phyloP scores from a whole-genome alignment of 2,329 filamentous ascomycete species.

The Diaporthe aspalathi region DNA sequence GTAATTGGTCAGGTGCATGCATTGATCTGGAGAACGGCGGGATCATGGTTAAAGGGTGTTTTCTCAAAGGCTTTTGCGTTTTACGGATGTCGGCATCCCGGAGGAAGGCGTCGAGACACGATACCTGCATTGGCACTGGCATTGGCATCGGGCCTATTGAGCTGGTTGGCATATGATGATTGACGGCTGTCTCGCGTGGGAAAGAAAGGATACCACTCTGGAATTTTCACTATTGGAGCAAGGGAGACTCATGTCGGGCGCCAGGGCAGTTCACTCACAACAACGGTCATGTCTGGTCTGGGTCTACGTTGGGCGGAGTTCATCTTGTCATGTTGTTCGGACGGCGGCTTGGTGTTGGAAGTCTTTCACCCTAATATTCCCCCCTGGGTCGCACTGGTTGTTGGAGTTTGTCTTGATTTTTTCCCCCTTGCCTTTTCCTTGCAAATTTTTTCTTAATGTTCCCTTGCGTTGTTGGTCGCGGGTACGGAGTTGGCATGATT shows the following conservation, averaged over 20 bases:
- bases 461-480: slow-evolving; percentile 16
- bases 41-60: slow-evolving; percentile 38
- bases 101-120: slow-evolving; percentile 40
- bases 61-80: slow-evolving; percentile 36
- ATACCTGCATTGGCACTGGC: slow-evolving; percentile 41
- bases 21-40: slow-evolving; percentile 37
- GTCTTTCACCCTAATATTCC: slow-evolving; percentile 34
- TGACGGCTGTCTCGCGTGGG: slow-evolving; percentile 34
- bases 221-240: slow-evolving; percentile 33
- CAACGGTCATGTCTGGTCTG: slow-evolving; percentile 37
- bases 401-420: slow-evolving; percentile 26
- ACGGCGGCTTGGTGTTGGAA: slow-evolving; percentile 32
- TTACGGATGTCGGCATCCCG: slow-evolving; percentile 37
- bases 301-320: slow-evolving; percentile 37
- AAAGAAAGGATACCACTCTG: slow-evolving; percentile 36
- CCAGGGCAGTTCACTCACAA: slow-evolving; percentile 32
- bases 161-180: slow-evolving; percentile 34
- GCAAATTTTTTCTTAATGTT: slow-evolving; percentile 1
- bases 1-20: slow-evolving; percentile 34
- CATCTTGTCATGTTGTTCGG: slow-evolving; percentile 35
- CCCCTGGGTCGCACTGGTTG: slow-evolving; percentile 6
- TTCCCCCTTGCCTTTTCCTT: neutral
- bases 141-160: slow-evolving; percentile 38
- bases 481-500: slow-evolving; percentile 27
- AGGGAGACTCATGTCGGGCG: slow-evolving; percentile 38